Evolutionary conservation across 2,329 filamentous ascomycete genomes (phyloP).

Genomic region (Botrytis aclada): DNA sequence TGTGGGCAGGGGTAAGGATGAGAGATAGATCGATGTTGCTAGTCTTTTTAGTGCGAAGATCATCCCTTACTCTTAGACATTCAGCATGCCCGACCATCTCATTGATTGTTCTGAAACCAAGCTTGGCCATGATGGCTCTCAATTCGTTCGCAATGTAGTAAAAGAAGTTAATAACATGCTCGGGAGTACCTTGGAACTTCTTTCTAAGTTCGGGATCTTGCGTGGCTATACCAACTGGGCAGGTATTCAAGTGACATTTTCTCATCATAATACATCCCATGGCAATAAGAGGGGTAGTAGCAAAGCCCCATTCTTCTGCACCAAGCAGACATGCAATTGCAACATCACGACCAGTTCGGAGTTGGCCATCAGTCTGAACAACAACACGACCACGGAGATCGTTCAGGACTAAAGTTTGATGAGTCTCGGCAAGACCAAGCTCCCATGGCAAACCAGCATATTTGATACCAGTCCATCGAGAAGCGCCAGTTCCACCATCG

Average conservation of each 20-base stretch:
- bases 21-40: conserved; percentile 90
- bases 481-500: conserved; percentile 94
- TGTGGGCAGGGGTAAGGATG: conserved; percentile 93
- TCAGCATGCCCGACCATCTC: conserved; percentile 97
- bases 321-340: conserved; percentile 92
- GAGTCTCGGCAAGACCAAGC: conserved; percentile 91
- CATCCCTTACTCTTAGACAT: conserved; percentile 79
- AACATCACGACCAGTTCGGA: conserved; percentile 88
- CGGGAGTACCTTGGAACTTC: conserved; percentile 90
- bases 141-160: conserved; percentile 97
- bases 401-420: conserved; percentile 93
- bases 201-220: conserved; percentile 91
- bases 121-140: conserved; percentile 92
- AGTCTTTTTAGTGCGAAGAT: conserved; percentile 83
- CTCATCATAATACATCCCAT: conserved; percentile 98
- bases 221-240: conserved; percentile 91
- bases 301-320: conserved; percentile 98
- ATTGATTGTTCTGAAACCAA: conserved; percentile 92
- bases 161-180: conserved; percentile 94
- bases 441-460: conserved; percentile 97
- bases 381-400: conserved; percentile 93
- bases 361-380: conserved; percentile 92
- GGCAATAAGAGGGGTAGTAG: conserved; percentile 88
- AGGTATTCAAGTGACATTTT: conserved; percentile 63
- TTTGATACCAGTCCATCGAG: conserved; percentile 97